Evolutionary conservation across 179 eudicot genomes (phyloP), one percentile per base, ranked within the genome.

Genomic region (Camellia oleifera): DNA sequence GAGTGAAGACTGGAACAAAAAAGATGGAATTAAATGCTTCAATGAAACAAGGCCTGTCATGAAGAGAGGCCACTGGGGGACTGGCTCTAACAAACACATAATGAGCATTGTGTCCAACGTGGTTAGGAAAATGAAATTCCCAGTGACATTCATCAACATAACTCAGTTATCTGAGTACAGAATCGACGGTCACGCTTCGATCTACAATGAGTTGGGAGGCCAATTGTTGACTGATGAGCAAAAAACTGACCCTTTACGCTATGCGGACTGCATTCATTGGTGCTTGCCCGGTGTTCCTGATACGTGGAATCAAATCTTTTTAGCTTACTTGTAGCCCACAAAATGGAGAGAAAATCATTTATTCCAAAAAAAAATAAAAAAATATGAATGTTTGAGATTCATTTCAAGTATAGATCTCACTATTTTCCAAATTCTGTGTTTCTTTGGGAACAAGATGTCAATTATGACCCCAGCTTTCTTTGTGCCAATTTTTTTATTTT

Each of bases 211-310:
- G 75, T 69, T 89, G 42, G 90, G 86, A 2, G 99, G 99, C 4
- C 88, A 92, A 67, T 56, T 96, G 77, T 79, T 96, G 61, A 92
- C 91, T 0, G 88, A 88, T 3, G 89, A 91, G 7, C 89, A 94
- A 75, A 94, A 85, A 79, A 89, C 86, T 1, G 94, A 96, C 66
- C 99, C 99, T 0, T n/a, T 84, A 1, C 90, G 84, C 45, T 79
- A 82, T 69, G 99, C 99, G 40, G 99, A 96, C 87, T 96, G 99
- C 44, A 90, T 94, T 57, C 99, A 96, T 79, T 96, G 99, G 98
- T 96, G 99, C 68, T 82, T 96, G 81, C 99, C 99, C 18, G 98
- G 99, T 61, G 86, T 96, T 74, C 99, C 98, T 56, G 98, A 94
- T 80, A 94, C 94, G 7, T 96, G 97, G 96, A 96, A 96, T 81